Percentiles rank a stretch among this genome's conserved stretches.
These are phyloP conservation scores for Solanum stenotomum DNA, from an alignment of 257 asterid species.

Conservation along the genomic window DNA sequence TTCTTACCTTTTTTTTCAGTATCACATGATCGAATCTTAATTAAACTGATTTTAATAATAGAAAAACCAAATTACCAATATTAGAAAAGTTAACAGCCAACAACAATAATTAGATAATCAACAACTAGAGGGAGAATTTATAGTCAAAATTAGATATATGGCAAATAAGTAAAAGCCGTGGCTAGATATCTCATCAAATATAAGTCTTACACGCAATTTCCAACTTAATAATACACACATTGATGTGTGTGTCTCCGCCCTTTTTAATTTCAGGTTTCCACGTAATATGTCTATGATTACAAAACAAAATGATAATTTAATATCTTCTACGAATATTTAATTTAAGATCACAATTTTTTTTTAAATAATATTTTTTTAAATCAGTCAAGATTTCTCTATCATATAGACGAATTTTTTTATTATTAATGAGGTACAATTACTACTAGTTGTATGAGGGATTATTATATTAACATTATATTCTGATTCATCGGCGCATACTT, in stretches of 20 bases:
- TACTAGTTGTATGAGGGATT: too few species aligned
- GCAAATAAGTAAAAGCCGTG: neutral
- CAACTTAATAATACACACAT: neutral
- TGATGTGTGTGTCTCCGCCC: neutral
- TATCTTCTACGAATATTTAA: too few species aligned
- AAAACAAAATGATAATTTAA: accelerated
- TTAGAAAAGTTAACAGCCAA: neutral
- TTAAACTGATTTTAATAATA: neutral
- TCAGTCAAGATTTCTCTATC: neutral
- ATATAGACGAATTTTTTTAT: neutral
- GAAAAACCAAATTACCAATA: neutral
- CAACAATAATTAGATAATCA: neutral
- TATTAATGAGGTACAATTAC: too few species aligned
- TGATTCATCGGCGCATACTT: too few species aligned
- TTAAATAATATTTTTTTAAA: neutral
- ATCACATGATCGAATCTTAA: neutral
- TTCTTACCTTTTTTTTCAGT: neutral
- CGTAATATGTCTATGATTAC: accelerated
- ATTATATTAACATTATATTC: too few species aligned
- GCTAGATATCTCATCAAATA: neutral
- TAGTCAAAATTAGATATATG: neutral
- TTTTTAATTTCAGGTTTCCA: neutral
- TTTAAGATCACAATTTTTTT: neutral
- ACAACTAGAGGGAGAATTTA: neutral
- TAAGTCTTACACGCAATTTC: neutral